phyloP scores from a whole-genome alignment of 2,329 filamentous ascomycete genomes.

The Pseudogymnoascus sp. region DNA sequence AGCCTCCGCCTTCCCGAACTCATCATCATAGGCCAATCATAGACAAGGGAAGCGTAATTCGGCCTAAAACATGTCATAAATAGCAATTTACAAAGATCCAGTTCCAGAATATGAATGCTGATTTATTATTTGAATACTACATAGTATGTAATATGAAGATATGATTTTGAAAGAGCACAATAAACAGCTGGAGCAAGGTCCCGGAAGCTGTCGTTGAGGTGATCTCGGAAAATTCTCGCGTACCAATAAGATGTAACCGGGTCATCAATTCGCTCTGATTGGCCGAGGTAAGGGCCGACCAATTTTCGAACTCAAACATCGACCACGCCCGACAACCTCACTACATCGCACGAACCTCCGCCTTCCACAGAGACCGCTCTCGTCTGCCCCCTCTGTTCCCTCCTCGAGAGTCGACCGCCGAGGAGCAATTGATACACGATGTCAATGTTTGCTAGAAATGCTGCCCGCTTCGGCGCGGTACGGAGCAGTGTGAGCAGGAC shows the following conservation, averaged over 20 bases:
- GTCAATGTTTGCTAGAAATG: constrained; percentile 12
- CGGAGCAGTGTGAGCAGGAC: constrained; percentile 10
- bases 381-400: constrained; percentile 7
- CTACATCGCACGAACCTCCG: constrained; percentile 7
- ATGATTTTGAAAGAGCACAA: neutral
- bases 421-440: constrained; percentile 10
- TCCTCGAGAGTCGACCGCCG: constrained; percentile 6
- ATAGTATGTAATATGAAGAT: neutral
- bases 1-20: constrained; percentile 1
- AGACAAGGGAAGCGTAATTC: neutral
- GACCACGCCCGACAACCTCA: constrained; percentile 10
- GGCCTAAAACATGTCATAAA: neutral
- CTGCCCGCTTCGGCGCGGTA: constrained; percentile 10
- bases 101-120: neutral
- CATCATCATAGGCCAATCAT: neutral
- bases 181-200: neutral
- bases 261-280: constrained; percentile 10
- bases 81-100: neutral
- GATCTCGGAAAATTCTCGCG: constrained; percentile 5
- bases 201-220: constrained; percentile 1
- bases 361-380: constrained; percentile 3
- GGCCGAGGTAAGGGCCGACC: constrained; percentile 7
- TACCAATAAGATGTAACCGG: constrained; percentile 9
- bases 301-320: constrained; percentile 10
- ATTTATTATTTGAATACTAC: neutral